Conservation (phyloP, 306 rosid species). For the Casuarina equisetifolia region DNA sequence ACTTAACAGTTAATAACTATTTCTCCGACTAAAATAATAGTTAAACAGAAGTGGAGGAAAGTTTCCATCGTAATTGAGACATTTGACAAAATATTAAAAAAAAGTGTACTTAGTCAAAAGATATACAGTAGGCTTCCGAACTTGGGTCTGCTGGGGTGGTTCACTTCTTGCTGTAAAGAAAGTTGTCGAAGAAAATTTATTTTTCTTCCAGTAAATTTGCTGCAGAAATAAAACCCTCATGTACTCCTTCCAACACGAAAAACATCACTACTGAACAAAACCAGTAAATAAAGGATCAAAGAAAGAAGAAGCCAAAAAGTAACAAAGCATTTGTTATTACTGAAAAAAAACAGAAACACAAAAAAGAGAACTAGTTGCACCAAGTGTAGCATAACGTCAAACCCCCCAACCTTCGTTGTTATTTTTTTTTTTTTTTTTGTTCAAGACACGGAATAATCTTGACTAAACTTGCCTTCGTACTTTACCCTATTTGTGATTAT, state of each 20-base stretch:
- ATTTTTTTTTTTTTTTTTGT: background rate
- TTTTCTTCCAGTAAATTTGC: too few species aligned
- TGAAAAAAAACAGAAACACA: background rate
- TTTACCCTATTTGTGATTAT: background rate
- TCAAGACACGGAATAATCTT: background rate
- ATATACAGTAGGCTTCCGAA: slow-evolving; percentile 14
- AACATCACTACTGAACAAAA: background rate
- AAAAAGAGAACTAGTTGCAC: slow-evolving; percentile 23
- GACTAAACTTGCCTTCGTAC: background rate
- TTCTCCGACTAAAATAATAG: background rate
- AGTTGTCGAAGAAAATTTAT: background rate
- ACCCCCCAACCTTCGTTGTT: background rate
- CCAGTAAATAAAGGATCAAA: background rate
- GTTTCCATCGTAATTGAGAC: background rate
- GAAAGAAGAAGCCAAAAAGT: background rate
- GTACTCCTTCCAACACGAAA: background rate
- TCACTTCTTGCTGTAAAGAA: slow-evolving; percentile 9
- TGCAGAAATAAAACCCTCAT: background rate
- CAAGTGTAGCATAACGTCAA: slow-evolving; percentile 23
- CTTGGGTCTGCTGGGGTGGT: slow-evolving; percentile 9
- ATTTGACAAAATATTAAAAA: background rate
- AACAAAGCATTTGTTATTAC: background rate
- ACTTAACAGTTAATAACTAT: background rate
- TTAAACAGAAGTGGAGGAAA: background rate
- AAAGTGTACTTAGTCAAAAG: slow-evolving; percentile 30